Conservation (phyloP, 148 eudicot genomes). For the Diospyros kaki region DNA sequence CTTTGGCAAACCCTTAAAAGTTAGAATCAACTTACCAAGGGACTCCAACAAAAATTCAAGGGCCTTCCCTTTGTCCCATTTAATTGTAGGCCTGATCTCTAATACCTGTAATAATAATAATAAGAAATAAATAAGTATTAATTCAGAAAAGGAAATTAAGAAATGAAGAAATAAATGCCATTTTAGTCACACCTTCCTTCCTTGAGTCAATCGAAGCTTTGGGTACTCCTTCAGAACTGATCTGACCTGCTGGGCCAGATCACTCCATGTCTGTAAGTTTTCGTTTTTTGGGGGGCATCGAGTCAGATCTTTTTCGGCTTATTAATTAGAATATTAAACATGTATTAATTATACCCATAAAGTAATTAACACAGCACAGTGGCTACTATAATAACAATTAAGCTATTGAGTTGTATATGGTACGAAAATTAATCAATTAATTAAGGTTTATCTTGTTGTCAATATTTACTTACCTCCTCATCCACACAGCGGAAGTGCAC, state of each 20-base stretch:
- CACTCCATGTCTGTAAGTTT: slow-evolving; percentile 62
- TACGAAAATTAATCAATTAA: too few relatives aligned
- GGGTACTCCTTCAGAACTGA: slow-evolving; percentile 72
- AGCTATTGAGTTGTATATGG: too few relatives aligned
- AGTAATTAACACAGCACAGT: too few relatives aligned
- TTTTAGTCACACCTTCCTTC: slow-evolving; percentile 57
- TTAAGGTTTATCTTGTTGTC: too few relatives aligned
- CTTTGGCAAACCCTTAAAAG: too few relatives aligned
- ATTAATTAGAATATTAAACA: not conserved
- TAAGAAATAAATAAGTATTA: not conserved
- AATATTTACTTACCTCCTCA: slow-evolving; percentile 49
- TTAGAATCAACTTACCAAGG: slow-evolving; percentile 49
- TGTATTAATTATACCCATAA: not conserved
- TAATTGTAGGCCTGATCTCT: slow-evolving; percentile 87
- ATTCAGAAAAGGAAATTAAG: slow-evolving; percentile 2
- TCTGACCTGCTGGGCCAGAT: slow-evolving; percentile 60
- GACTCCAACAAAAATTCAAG: slow-evolving; percentile 88
- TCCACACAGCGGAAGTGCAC: slow-evolving; percentile 94
- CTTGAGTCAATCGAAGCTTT: slow-evolving; percentile 72
- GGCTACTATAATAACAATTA: too few relatives aligned
- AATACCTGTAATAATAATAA: slow-evolving; percentile 48
- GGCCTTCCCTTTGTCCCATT: slow-evolving; percentile 99
- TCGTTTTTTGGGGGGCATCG: not conserved
- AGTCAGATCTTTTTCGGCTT: not conserved
- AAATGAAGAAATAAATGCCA: slow-evolving; percentile 4